Percentiles rank a stretch among this genome's conserved stretches.
phyloP scores from a whole-genome alignment of 345 rosid species.

The Euphorbia pulcherrima region DNA sequence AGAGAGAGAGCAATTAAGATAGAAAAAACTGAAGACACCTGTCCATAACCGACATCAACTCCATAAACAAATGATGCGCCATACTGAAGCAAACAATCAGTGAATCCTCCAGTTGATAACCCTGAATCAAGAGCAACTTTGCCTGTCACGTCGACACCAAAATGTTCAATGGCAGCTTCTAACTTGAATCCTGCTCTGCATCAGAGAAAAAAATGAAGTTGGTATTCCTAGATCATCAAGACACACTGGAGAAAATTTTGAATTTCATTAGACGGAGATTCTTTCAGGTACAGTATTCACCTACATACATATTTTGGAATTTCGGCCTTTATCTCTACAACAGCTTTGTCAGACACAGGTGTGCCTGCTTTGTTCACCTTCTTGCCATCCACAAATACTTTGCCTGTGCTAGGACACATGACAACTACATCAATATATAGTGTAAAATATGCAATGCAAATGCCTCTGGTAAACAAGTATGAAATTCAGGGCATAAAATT shows the following conservation, averaged over 20 bases:
- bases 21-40: slow-evolving; percentile 41
- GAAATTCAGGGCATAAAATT: slow-evolving; percentile 1
- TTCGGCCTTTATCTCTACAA: slow-evolving; percentile 73
- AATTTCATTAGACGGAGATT: slow-evolving; percentile 12
- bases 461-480: not conserved
- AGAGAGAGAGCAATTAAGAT: not conserved
- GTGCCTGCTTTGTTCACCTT: slow-evolving; percentile 82
- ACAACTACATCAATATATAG: slow-evolving; percentile 5
- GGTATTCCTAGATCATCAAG: slow-evolving; percentile 3
- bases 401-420: slow-evolving; percentile 43
- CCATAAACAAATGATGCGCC: slow-evolving; percentile 93
- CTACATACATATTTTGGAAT: slow-evolving; percentile 98
- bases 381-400: slow-evolving; percentile 87
- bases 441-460: not conserved
- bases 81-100: slow-evolving; percentile 89
- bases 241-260: not conserved
- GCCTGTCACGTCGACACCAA: slow-evolving; percentile 73
- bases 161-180: slow-evolving; percentile 90
- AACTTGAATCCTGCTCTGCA: slow-evolving; percentile 85
- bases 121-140: slow-evolving; percentile 95
- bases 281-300: slow-evolving; percentile 55
- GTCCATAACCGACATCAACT: slow-evolving; percentile 95
- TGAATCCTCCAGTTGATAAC: slow-evolving; percentile 91
- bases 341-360: slow-evolving; percentile 58
- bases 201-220: slow-evolving; percentile 16